Percentiles rank a stretch among this genome's conserved stretches.
Evolutionary conservation across 2,329 filamentous ascomycete species (phyloP).

Genomic region (Pestalotiopsis fici): DNA sequence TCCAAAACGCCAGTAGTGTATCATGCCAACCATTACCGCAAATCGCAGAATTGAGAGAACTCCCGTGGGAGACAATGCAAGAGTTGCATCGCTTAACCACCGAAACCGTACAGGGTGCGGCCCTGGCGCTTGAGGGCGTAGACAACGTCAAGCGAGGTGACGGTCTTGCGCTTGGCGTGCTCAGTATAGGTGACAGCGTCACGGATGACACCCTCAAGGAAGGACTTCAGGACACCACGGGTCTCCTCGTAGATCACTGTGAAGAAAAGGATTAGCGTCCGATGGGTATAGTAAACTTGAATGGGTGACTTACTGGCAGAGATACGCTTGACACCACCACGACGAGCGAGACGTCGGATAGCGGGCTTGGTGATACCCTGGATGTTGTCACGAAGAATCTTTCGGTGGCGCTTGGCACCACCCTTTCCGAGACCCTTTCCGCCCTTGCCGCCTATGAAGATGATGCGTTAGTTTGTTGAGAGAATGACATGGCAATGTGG

Average conservation of each 20-base stretch:
- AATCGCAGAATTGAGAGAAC: slow-evolving; percentile 10
- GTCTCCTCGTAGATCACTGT: slow-evolving; percentile 82
- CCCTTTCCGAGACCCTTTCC: slow-evolving; percentile 98
- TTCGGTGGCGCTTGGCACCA: slow-evolving; percentile 97
- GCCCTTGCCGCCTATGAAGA: slow-evolving; percentile 78
- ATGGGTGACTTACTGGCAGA: slow-evolving; percentile 75
- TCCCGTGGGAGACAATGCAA: neutral
- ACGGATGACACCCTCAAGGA: slow-evolving; percentile 80
- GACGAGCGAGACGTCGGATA: slow-evolving; percentile 96
- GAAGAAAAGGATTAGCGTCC: slow-evolving; percentile 15
- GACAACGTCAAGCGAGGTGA: slow-evolving; percentile 66
- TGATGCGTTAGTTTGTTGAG: slow-evolving; percentile 40
- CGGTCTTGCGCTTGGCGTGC: slow-evolving; percentile 79
- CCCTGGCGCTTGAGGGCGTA: slow-evolving; percentile 67
- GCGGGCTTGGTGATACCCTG: slow-evolving; percentile 99
- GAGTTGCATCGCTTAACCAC: slow-evolving; percentile 48
- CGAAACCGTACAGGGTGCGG: slow-evolving; percentile 69
- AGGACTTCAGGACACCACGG: slow-evolving; percentile 80
- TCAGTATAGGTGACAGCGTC: slow-evolving; percentile 81
- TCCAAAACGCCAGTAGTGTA: slow-evolving; percentile 31
- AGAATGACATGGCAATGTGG: neutral
- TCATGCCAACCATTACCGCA: slow-evolving; percentile 27
- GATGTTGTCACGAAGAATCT: slow-evolving; percentile 99
- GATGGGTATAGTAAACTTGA: slow-evolving; percentile 11
- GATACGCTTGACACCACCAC: slow-evolving; percentile 99